Evolutionary conservation across 768 basidiomycete genomes (phyloP).

Genomic region (Termitomyces sp.): DNA sequence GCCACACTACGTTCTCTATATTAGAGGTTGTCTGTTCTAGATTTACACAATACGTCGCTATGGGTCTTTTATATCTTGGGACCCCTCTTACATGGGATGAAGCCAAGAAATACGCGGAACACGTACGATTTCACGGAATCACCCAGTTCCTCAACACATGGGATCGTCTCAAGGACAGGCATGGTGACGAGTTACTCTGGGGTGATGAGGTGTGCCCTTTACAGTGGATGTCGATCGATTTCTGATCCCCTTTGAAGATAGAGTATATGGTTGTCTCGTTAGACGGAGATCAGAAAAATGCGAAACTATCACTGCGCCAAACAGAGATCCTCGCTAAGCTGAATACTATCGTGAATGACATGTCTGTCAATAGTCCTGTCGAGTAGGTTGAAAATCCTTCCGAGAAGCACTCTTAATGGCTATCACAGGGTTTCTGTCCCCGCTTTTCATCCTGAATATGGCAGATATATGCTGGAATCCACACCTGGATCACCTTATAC

Average conservation of each 20-base stretch:
- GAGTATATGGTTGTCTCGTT: constrained; percentile 95
- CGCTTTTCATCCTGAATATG: constrained; percentile 97
- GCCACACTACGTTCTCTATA: too few species aligned
- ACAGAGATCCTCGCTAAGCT: constrained; percentile 88
- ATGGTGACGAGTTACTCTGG: constrained; percentile 92
- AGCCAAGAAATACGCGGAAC: constrained; percentile 80
- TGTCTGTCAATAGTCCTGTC: constrained; percentile 53
- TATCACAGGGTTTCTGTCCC: constrained; percentile 63
- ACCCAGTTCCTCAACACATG: constrained; percentile 93
- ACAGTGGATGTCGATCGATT: neutral
- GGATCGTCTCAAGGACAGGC: constrained; percentile 86
- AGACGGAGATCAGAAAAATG: constrained; percentile 73
- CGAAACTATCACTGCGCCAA: constrained; percentile 89
- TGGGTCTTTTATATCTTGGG: constrained; percentile 92
- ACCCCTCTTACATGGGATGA: constrained; percentile 92
- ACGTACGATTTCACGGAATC: constrained; percentile 90
- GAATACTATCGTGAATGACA: constrained; percentile 57
- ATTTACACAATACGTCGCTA: constrained; percentile 33
- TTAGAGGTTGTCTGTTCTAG: too few species aligned
- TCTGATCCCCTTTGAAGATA: constrained; percentile 43
- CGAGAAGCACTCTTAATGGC: neutral
- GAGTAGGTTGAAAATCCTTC: constrained; percentile 37
- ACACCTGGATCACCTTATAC: constrained; percentile 96
- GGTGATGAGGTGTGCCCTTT: constrained; percentile 81
- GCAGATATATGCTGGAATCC: constrained; percentile 97